These are phyloP conservation scores for Adansonia grandidieri DNA, from an alignment of 441 rosid genomes.

Conservation along the genomic window DNA sequence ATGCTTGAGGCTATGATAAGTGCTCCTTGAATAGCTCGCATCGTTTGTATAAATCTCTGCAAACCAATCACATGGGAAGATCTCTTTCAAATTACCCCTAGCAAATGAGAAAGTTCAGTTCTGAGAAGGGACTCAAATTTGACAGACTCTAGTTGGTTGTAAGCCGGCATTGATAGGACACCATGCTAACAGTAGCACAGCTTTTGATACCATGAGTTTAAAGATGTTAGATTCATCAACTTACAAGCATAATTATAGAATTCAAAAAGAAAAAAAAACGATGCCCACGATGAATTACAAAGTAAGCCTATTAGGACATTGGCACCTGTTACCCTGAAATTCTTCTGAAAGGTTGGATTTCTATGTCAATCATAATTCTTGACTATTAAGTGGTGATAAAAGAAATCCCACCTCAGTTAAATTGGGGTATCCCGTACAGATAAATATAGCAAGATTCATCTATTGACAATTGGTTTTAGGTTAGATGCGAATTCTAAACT, in stretches of 20 bases:
- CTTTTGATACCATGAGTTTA: slow-evolving; percentile 7
- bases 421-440: not conserved
- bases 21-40: slow-evolving; percentile 81
- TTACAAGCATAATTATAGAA: no score
- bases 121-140: slow-evolving; percentile 27
- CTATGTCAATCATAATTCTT: not conserved
- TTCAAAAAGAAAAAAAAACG: no score
- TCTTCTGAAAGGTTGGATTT: not conserved
- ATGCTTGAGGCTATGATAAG: slow-evolving; percentile 69
- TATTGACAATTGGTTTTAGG: not conserved
- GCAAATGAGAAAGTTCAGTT: slow-evolving; percentile 39
- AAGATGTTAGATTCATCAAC: no score
- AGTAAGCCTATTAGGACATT: not conserved
- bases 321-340: not conserved
- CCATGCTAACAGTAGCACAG: not conserved
- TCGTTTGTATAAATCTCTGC: slow-evolving; percentile 74
- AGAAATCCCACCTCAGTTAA: not conserved
- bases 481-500: not conserved
- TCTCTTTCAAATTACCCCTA: slow-evolving; percentile 50
- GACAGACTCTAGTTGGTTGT: slow-evolving; percentile 22
- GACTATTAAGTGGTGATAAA: not conserved
- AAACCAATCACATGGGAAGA: slow-evolving; percentile 47
- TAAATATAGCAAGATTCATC: not conserved
- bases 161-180: slow-evolving; percentile 2
- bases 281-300: not conserved